Base-by-base conservation (phyloP, 2,329 filamentous ascomycete genomes). In the Diaporthe sp. region DNA sequence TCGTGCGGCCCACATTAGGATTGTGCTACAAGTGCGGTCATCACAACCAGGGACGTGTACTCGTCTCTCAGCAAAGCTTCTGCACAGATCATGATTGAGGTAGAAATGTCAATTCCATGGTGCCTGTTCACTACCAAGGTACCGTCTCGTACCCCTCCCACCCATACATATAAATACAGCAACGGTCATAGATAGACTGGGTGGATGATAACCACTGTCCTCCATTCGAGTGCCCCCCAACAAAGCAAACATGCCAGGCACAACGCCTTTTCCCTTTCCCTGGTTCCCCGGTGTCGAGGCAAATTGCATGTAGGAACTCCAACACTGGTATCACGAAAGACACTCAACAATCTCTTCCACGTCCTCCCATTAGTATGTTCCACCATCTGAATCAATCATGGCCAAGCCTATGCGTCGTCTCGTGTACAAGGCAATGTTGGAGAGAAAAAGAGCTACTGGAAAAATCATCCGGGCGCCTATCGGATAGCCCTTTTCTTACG, bases 321-420 rank as follows among this genome's bases (percentile, higher is more conserved):
- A 63, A 65, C 47, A 65, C 47, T 73, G 71, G 71, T 73, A 73
- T 73, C 71, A 73, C 58, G 71, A 63, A 63, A 65, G 44, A 31
- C 37, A 65, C 47, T 53, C 60, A 22, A 49, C 37, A 55, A 34
- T 42, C 31, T 44, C 47, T 60, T 39, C n/a, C 49, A 39, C 17
- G 8, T 13, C 58, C 47, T 34, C 34, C 17, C 44, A 42, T 53
- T 34, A 28, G 34, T 31, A 51, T 22, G 5, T 31, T 28, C 34
- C 13, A 28, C 34, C 47, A 2, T 25, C 34, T 12, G 47, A 25
- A 10, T 13, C 65, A 22, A 39, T 22, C 22, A 31, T 53, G 22
- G 49, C 65, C 15, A 22, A 55, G 34, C 49, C n/a, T 42, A 13
- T 39, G 44, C 28, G 17, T 25, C 22, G 20, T 28, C 47, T 28